A percentile compares a stretch with the other conserved stretches of the same genome.
Conservation (phyloP, 2,329 filamentous ascomycete genomes). For the Neoarthrinium moseri region DNA sequence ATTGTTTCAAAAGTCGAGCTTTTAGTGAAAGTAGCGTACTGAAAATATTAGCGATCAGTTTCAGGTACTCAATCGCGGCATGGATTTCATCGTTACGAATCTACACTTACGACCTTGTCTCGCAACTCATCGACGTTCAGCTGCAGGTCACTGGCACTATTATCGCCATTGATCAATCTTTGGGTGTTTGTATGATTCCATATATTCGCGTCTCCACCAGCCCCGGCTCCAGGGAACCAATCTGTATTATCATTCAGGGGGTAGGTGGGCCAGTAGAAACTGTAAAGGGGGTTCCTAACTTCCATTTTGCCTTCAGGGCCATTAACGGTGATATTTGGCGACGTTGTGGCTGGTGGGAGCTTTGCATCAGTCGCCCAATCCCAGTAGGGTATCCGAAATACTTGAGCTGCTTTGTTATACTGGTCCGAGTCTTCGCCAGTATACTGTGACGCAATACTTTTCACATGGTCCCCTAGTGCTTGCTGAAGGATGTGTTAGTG, state of each 20-base stretch:
- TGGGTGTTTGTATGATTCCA: constrained; percentile 34
- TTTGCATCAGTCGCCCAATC: constrained; percentile 46
- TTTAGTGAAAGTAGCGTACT: constrained; percentile 43
- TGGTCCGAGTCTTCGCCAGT: constrained; percentile 26
- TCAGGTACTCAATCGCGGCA: too few species aligned
- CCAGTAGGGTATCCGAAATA: constrained; percentile 51
- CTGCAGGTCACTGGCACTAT: constrained; percentile 28
- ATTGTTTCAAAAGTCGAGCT: constrained; percentile 37
- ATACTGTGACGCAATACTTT: constrained; percentile 45
- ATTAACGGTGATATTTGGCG: constrained; percentile 35
- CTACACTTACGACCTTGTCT: constrained; percentile 36
- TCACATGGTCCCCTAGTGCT: constrained; percentile 45
- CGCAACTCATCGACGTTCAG: constrained; percentile 30
- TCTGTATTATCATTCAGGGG: constrained; percentile 28
- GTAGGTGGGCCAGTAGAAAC: constrained; percentile 46
- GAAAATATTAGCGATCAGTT: too few species aligned
- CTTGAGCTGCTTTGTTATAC: constrained; percentile 45
- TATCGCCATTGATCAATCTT: constrained; percentile 32
- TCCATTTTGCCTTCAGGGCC: constrained; percentile 36
- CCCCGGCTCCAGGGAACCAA: constrained; percentile 35
- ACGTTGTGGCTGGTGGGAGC: constrained; percentile 41
- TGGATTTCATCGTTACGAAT: too few species aligned
- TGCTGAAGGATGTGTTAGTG: constrained; percentile 38
- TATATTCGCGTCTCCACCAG: constrained; percentile 28
- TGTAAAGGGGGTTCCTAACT: constrained; percentile 52